These are phyloP conservation scores for Biscogniauxia marginata DNA, from an alignment of 2,329 filamentous ascomycete genomes.

Conservation along the genomic window DNA sequence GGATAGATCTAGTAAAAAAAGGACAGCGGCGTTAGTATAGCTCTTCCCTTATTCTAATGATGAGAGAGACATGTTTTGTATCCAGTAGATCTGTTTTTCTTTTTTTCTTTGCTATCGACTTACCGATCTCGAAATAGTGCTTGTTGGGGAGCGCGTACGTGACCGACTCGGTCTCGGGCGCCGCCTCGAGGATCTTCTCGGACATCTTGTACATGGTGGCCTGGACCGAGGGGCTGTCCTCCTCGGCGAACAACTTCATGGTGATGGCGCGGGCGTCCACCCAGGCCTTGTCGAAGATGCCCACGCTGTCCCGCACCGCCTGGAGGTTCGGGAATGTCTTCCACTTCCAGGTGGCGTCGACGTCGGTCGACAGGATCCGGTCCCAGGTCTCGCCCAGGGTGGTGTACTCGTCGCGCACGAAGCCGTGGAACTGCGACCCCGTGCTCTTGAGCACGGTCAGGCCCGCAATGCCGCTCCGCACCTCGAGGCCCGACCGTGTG, in stretches of 20 bases:
- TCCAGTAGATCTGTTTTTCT: background rate
- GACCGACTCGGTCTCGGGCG: slow-evolving; percentile 69
- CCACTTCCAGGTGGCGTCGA: slow-evolving; percentile 88
- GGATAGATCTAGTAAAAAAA: slow-evolving; percentile 67
- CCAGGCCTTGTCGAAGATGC: slow-evolving; percentile 78
- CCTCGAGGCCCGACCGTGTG: slow-evolving; percentile 66
- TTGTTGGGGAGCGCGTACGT: slow-evolving; percentile 92
- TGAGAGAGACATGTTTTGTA: too few species aligned
- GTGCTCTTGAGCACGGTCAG: slow-evolving; percentile 94
- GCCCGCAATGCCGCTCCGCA: slow-evolving; percentile 76
- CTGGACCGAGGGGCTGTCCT: slow-evolving; percentile 91
- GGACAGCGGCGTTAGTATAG: slow-evolving; percentile 1
- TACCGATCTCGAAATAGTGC: slow-evolving; percentile 96
- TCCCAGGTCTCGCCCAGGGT: slow-evolving; percentile 90
- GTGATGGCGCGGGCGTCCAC: slow-evolving; percentile 77
- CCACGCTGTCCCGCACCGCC: slow-evolving; percentile 63
- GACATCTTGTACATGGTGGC: slow-evolving; percentile 99
- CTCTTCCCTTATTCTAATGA: background rate
- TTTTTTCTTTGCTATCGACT: slow-evolving; percentile 36
- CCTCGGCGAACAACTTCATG: slow-evolving; percentile 85
- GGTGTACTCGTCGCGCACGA: slow-evolving; percentile 90
- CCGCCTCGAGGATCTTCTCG: slow-evolving; percentile 76
- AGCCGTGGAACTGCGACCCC: slow-evolving; percentile 92
- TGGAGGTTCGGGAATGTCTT: slow-evolving; percentile 63
- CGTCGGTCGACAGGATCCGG: slow-evolving; percentile 90